Percentiles rank a stretch among this genome's conserved stretches.
phyloP scores from a whole-genome alignment of 176 grass and related monocot species.

The Microstegium vimineum region DNA sequence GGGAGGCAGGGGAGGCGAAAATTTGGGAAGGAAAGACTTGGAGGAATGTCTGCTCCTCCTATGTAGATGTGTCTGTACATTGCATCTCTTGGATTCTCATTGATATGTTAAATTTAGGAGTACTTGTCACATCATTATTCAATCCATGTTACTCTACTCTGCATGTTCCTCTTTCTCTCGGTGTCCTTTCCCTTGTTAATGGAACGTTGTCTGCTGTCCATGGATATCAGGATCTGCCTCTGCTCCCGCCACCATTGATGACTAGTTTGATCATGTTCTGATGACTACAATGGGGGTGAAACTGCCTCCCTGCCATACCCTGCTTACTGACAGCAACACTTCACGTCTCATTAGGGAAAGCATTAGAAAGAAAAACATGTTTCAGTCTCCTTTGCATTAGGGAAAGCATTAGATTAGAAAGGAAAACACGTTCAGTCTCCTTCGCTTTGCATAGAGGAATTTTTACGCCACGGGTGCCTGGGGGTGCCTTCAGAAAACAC shows the following conservation, averaged over 20 bases:
- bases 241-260: neutral
- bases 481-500: neutral
- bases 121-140: conserved; percentile 26
- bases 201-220: neutral
- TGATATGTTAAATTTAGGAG: conserved; percentile 34
- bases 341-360: neutral
- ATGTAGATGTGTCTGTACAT: conserved; percentile 89
- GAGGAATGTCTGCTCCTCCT: conserved; percentile 40
- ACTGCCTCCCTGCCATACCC: neutral
- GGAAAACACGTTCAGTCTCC: neutral
- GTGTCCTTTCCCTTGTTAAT: neutral
- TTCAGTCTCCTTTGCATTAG: neutral
- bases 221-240: neutral
- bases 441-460: neutral
- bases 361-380: neutral
- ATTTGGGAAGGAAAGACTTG: neutral
- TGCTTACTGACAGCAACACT: neutral
- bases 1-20: conserved; percentile 10
- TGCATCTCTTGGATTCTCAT: conserved; percentile 55
- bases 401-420: neutral
- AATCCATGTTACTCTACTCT: conserved; percentile 42
- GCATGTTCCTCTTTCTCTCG: neutral
- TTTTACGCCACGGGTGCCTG: conserved; percentile 2
- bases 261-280: neutral
- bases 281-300: neutral